Evolutionary conservation across 2,329 filamentous ascomycete species (phyloP), one percentile per base, ranked within the genome.

Genomic region (Rosellinia necatrix): DNA sequence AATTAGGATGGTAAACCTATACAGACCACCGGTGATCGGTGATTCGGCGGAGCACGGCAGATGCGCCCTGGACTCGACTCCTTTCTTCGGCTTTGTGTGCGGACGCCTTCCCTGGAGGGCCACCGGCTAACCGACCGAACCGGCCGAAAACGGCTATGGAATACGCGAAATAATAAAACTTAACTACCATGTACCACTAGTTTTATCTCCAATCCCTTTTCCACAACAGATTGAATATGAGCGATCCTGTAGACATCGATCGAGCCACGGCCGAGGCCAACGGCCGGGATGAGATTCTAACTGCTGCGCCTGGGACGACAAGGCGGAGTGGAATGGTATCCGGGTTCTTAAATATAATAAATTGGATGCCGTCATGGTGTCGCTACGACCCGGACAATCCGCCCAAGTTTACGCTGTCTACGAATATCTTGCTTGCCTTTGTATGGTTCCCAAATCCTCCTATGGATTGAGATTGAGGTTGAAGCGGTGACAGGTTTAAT

Each of bases 341-440:
- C 17, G 66, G 40, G 61, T 61, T 63, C 29, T 38, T 63, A 38
- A 49, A 15, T 2, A 54, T 74, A 2, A 46, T 87, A 13, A 75
- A 75, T 30, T 90, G 82, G 80, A 84, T 82, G 30, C 89, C 89
- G 0, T 77, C 78, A 49, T 78, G 81, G 62, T 89, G 88, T 69
- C 84, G 89, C 41, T 92, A 87, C 75, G 79, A 91, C 63, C 80
- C 85, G 0, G 70, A 82, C 0, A 79, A 82, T 51, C 89, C 89
- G 6, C 87, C 87, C 0, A 76, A 79, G 27, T 91, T 93, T 71
- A 87, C 83, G 1, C 74, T 90, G 64, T 75, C 77, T 2, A 75
- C 90, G 68, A 92, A 92, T 65, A 69, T 91, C 2, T 72, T 92
- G 1, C 91, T 91, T 59, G 86, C 81, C 1, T 80, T 88, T 65